These are phyloP conservation scores for Anaeromyces robustus DNA, from an alignment of 192 early-diverging fungal species.

Conservation along the genomic window DNA sequence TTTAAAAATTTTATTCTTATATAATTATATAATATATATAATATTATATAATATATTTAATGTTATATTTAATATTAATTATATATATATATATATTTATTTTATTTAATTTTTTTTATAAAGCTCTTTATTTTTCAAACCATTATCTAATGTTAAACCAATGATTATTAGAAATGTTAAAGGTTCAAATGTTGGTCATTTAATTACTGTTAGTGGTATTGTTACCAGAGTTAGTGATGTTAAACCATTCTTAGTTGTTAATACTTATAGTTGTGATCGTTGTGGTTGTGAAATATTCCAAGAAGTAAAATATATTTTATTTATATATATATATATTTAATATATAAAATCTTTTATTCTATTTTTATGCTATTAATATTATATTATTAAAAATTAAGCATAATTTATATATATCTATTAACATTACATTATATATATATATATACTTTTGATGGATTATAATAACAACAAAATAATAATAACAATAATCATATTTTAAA, in stretches of 20 bases:
- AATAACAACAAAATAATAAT: no score
- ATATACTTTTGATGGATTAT: no score
- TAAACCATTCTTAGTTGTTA: constrained; percentile 74
- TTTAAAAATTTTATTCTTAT: no score
- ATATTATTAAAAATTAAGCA: not conserved
- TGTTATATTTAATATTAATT: not conserved
- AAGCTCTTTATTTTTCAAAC: constrained; percentile 62
- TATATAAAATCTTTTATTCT: no score
- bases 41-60: no score
- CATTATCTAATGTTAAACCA: constrained; percentile 36
- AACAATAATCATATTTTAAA: no score
- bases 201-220: constrained; percentile 81
- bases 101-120: constrained; percentile 6
- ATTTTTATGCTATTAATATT: not conserved
- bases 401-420: no score
- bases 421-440: no score
- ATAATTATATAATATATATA: no score
- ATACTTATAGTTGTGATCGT: constrained; percentile 80
- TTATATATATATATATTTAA: not conserved
- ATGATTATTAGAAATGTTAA: constrained; percentile 78
- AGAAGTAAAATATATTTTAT: constrained; percentile 38
- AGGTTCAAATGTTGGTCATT: constrained; percentile 58
- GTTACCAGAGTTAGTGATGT: constrained; percentile 89
- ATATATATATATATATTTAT: not conserved
- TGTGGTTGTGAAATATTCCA: constrained; percentile 95